A percentile compares a stretch with the other conserved stretches of the same genome.
These are phyloP conservation scores for bread wheat (Triticum aestivum) DNA, from an alignment of 176 grass and related monocot species.

Conservation along the genomic window IWGSC_CS_RefSeq_v2.1 NC_057797.1:710761778-710762277, in stretches of 20 bases:
- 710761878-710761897: not conserved
- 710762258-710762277: too few relatives aligned
- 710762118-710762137: too few relatives aligned
- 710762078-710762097: too few relatives aligned
- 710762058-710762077: too few relatives aligned
- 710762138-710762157: not conserved
- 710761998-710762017: not conserved
- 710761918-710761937: not conserved
- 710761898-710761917: not conserved
- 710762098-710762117: too few relatives aligned
- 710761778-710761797: not conserved
- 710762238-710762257: not conserved
- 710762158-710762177: not conserved
- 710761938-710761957: not conserved
- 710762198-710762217: constrained; percentile 2
- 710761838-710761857: not conserved
- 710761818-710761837: not conserved
- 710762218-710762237: too few relatives aligned
- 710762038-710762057: too few relatives aligned
- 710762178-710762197: not conserved
- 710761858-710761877: not conserved
- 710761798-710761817: not conserved
- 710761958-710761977: not conserved
- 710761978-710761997: not conserved
- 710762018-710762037: too few relatives aligned